Conservation (phyloP, 805 yeast genomes). For the Candida krabiensis region DNA sequence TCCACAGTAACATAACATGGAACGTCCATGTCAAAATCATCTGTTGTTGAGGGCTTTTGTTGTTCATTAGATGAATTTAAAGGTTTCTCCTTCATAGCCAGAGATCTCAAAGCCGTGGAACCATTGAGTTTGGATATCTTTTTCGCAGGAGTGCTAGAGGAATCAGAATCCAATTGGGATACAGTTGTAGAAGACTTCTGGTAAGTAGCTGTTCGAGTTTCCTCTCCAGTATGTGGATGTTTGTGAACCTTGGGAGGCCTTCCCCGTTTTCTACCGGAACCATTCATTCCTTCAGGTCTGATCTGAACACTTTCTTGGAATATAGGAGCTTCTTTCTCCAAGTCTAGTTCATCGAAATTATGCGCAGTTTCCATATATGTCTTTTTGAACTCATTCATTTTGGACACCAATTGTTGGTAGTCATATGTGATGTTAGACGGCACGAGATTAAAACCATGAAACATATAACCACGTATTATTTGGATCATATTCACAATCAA, state of each 20-base stretch:
- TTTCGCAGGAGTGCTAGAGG: not conserved
- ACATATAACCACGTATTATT: constrained; percentile 22
- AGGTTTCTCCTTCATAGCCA: constrained; percentile 6
- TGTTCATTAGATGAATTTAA: constrained; percentile 3
- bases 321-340: not conserved
- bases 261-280: not conserved
- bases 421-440: constrained; percentile 4
- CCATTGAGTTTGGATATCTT: not conserved
- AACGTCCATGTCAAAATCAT: constrained; percentile 1
- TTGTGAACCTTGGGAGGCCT: not conserved
- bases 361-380: constrained; percentile 1
- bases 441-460: constrained; percentile 22
- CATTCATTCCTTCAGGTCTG: not conserved
- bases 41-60: not conserved
- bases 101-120: not conserved
- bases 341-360: constrained; percentile 1
- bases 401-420: constrained; percentile 3
- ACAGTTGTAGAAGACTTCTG: not conserved
- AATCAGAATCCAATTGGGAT: too few relatives aligned
- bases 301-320: not conserved
- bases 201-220: not conserved
- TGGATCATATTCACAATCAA: constrained; percentile 15
- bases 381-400: constrained; percentile 6
- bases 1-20: constrained; percentile 24
- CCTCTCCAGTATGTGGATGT: not conserved